Evolutionary conservation across 306 rosid genomes (phyloP).

Genomic region (Oemleria cerasiformis): DNA sequence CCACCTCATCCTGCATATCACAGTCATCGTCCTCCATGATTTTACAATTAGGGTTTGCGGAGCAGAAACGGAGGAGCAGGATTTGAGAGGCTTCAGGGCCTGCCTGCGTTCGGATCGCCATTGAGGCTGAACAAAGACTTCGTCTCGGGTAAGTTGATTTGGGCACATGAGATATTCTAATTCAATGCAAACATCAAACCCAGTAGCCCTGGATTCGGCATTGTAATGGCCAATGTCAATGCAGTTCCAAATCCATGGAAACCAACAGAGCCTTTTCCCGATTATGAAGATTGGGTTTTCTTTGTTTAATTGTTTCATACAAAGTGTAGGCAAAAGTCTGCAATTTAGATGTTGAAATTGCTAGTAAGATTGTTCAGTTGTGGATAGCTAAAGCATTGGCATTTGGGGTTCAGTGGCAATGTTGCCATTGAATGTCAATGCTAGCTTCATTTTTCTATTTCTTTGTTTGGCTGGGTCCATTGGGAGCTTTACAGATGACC

Average conservation of each 20-base stretch:
- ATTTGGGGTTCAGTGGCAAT: constrained; percentile 11
- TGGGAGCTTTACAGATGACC: not conserved
- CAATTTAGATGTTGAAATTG: not conserved
- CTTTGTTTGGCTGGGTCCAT: not conserved
- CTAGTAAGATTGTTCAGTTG: not conserved
- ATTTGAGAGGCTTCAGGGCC: constrained; percentile 7
- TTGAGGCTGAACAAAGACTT: not conserved
- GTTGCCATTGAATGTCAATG: not conserved
- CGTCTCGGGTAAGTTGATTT: constrained; percentile 6
- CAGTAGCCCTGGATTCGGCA: not conserved
- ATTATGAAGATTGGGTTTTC: not conserved
- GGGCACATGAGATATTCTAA: not conserved
- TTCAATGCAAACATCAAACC: not conserved
- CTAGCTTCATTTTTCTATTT: not conserved
- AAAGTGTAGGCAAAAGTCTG: not conserved
- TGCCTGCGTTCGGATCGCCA: not conserved
- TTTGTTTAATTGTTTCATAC: not conserved
- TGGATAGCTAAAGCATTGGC: constrained; percentile 1
- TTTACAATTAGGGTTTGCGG: not conserved
- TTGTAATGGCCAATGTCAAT: constrained; percentile 1
- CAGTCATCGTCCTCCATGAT: not conserved
- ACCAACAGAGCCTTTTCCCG: not conserved
- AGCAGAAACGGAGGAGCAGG: not conserved
- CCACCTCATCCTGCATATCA: not conserved
- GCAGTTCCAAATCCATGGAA: not conserved